Percentiles rank a stretch among this genome's conserved stretches.
phyloP scores from a whole-genome alignment of 495 filamentous ascomycete species.

The Penicillium pancosmium region DNA sequence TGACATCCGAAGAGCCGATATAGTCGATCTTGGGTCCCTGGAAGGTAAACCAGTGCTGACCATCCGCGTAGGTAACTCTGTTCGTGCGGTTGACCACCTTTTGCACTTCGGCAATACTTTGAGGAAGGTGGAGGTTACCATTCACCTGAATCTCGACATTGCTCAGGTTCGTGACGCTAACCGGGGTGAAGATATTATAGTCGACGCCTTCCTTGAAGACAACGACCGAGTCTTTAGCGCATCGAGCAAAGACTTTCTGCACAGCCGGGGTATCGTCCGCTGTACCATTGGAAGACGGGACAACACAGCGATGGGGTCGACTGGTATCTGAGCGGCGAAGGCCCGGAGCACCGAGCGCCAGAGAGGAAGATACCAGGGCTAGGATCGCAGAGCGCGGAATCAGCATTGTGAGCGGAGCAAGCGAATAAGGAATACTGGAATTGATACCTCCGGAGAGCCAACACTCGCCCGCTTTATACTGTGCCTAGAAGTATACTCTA shows the following conservation, averaged over 20 bases:
- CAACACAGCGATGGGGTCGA: constrained; percentile 20
- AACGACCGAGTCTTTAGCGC: constrained; percentile 37
- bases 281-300: constrained; percentile 32
- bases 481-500: background rate
- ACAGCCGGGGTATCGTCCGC: constrained; percentile 41
- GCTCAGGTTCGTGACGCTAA: constrained; percentile 39
- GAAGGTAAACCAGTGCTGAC: constrained; percentile 38
- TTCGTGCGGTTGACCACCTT: constrained; percentile 32
- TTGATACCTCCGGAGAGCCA: background rate
- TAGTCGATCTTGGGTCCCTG: constrained; percentile 38
- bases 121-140: constrained; percentile 45
- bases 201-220: constrained; percentile 38
- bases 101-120: constrained; percentile 38
- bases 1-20: constrained; percentile 31
- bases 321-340: constrained; percentile 10
- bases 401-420: constrained; percentile 11
- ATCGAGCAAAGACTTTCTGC: constrained; percentile 30
- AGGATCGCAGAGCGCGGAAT: constrained; percentile 3
- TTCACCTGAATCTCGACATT: constrained; percentile 45
- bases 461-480: constrained; percentile 6
- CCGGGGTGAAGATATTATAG: constrained; percentile 44
- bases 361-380: constrained; percentile 2
- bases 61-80: constrained; percentile 14
- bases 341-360: constrained; percentile 14
- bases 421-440: background rate